Base-by-base conservation (phyloP, 2,329 filamentous ascomycete species). In the Fusarium tupiense region DNA sequence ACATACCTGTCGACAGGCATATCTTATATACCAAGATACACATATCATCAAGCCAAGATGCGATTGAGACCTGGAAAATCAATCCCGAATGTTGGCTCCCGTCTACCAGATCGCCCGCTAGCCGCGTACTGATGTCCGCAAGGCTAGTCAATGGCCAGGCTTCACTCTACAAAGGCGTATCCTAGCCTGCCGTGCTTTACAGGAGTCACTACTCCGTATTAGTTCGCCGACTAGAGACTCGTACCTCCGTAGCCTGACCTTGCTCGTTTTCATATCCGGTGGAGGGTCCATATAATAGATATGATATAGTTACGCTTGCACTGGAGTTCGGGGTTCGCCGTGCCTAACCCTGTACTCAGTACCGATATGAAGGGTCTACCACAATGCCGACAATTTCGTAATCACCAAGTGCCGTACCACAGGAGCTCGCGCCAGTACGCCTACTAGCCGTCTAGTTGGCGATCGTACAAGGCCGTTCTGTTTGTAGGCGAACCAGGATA, bases 401-500 rank as follows among this genome's bases (percentile, higher is more conserved):
- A 43, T 44, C 64, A 53, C 47, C 49, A 67, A 78, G 63, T 75
- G 64, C 64, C 67, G 71, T 72, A 26, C 58, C 53, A 62, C 62
- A 69, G 16, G 64, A 37, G 29, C 41, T 37, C 46, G 33, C 41
- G 53, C 43, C 43, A 67, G 62, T 61, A 53, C 46, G 44, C 12
- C 54, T 40, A 41, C 41, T 59, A 60, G 37, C 56, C 67, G 44
- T 38, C 47, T 65, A 69, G 61, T 43, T 57, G 50, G 31, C 56
- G 52, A 67, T 54, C 35, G 54, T 62, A 44, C 41, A 37, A 67
- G 57, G 44, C 53, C 69, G 57, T 59, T 66, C n/a, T 33, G 20
- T 52, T 41, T 61, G 53, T 26, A 33, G 37, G 33, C 16, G 26
- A 54, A 31, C 53, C 43, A 37, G 47, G 61, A 67, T 67, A n/a